Percentiles rank a stretch among this genome's conserved stretches.
phyloP scores from a whole-genome alignment of 2,329 filamentous ascomycete genomes.

The Ceratocystis papillata region DNA sequence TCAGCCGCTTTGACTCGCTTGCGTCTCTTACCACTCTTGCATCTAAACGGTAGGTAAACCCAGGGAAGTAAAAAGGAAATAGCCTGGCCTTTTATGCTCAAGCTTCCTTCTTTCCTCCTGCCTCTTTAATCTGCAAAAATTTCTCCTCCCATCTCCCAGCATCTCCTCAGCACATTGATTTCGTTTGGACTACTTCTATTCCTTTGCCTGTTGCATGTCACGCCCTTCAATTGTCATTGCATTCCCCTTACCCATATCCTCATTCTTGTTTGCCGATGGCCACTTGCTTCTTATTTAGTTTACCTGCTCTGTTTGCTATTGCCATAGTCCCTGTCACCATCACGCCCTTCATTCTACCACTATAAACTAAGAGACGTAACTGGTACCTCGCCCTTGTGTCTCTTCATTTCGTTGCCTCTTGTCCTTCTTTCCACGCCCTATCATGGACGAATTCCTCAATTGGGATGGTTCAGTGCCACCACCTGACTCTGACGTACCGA shows the following conservation, averaged over 20 bases:
- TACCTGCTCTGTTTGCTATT: background rate
- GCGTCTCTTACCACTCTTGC: background rate
- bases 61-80: background rate
- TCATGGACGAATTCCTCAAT: conserved; percentile 52
- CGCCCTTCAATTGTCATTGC: background rate
- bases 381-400: background rate
- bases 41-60: background rate
- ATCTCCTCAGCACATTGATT: background rate
- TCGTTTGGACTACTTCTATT: background rate
- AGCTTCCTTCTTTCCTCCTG: conserved; percentile 8
- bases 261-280: background rate
- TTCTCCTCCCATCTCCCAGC: background rate
- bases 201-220: background rate
- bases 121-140: background rate
- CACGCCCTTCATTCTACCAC: background rate
- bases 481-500: background rate
- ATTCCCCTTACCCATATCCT: background rate
- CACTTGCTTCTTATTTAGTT: background rate
- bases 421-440: background rate
- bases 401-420: background rate
- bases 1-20: background rate
- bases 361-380: background rate
- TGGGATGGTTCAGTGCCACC: conserved; percentile 37
- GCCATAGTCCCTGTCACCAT: background rate
- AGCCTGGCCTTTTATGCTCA: background rate